Conservation (phyloP, 179 eudicot species). For the Actinidia polygama region DNA sequence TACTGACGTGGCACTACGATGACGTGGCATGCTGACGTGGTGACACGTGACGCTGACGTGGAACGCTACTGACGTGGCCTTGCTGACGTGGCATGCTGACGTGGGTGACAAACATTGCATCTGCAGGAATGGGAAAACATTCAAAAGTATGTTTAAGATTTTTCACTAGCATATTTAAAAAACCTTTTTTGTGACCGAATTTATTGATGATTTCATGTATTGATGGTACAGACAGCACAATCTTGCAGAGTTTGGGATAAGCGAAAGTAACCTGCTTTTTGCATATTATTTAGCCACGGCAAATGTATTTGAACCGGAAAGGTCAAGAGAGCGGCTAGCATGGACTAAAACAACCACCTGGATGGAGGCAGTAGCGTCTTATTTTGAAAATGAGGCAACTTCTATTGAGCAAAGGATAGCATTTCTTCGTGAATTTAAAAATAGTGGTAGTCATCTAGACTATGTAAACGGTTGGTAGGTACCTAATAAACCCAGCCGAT, state of each 20-base stretch:
- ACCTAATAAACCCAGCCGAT: too few relatives aligned
- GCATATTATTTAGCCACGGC: conserved; percentile 71
- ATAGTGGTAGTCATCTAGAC: too few relatives aligned
- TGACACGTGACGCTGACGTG: too few relatives aligned
- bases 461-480: too few relatives aligned
- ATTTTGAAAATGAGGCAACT: conserved; percentile 34
- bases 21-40: conserved; percentile 64
- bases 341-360: conserved; percentile 76
- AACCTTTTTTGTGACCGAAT: too few relatives aligned
- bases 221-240: conserved; percentile 69
- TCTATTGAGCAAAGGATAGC: conserved; percentile 38
- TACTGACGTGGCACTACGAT: background rate
- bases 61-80: conserved; percentile 68
- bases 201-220: too few relatives aligned
- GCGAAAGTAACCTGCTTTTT: conserved; percentile 47
- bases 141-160: conserved; percentile 63
- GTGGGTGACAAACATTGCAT: conserved; percentile 70
- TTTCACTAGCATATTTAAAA: too few relatives aligned
- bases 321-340: conserved; percentile 57
- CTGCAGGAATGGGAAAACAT: conserved; percentile 65
- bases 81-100: conserved; percentile 77
- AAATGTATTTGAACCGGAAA: conserved; percentile 69
- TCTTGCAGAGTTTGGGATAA: conserved; percentile 50
- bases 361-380: conserved; percentile 50
- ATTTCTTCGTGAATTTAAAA: conserved; percentile 49